Evolutionary conservation across 1,284 basidiomycete genomes (phyloP).

Genomic region (Inonotus obliquus): DNA sequence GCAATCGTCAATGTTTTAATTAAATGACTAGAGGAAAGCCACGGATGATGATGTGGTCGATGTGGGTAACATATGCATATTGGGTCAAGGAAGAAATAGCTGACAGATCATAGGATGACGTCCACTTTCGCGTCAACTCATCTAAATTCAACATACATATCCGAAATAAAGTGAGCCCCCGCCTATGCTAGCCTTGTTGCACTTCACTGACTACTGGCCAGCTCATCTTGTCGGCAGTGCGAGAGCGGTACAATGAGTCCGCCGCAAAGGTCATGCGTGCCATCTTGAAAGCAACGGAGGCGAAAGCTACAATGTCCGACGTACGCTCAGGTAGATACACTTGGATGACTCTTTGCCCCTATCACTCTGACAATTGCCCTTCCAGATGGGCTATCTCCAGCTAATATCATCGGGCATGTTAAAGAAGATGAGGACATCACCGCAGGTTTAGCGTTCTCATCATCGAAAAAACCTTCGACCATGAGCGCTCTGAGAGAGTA

Average conservation of each 20-base stretch:
- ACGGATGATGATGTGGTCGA: constrained; percentile 60
- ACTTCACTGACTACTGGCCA: constrained; percentile 27
- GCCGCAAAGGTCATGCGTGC: constrained; percentile 71
- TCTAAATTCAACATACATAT: constrained; percentile 87
- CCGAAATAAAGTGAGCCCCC: constrained; percentile 68
- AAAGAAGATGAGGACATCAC: constrained; percentile 55
- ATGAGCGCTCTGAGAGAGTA: constrained; percentile 69
- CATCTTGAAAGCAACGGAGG: constrained; percentile 63
- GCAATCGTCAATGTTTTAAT: background rate
- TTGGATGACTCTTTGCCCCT: constrained; percentile 8
- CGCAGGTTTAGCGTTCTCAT: constrained; percentile 48
- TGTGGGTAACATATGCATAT: constrained; percentile 39
- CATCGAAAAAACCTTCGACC: constrained; percentile 53
- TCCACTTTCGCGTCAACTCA: constrained; percentile 83
- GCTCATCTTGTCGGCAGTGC: constrained; percentile 72
- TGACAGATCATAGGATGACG: constrained; percentile 47
- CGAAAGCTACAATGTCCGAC: constrained; percentile 60
- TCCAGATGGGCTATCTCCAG: constrained; percentile 58
- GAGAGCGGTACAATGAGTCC: constrained; percentile 73
- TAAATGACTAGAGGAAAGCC: constrained; percentile 45
- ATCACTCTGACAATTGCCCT: constrained; percentile 8
- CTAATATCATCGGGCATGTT: constrained; percentile 55
- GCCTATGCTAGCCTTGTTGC: background rate
- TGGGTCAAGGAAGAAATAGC: background rate
- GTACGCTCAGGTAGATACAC: constrained; percentile 53